Evolutionary conservation across 352 stramenopile species (phyloP).

Genomic region (Phytopythium cucurbitacearum): DNA sequence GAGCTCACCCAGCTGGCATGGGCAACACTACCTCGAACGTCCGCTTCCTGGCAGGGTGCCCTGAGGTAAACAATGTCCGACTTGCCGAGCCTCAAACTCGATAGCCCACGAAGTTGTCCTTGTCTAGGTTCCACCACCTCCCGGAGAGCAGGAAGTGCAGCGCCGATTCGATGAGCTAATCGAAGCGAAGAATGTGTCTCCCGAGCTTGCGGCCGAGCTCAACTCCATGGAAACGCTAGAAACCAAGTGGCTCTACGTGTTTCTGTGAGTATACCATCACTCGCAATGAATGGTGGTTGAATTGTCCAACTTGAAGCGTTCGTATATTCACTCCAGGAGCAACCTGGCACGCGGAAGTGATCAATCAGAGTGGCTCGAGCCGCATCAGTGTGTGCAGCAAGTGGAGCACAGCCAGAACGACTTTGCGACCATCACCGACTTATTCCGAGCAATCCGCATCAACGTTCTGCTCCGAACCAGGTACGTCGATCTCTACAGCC

Average conservation of each 20-base stretch:
- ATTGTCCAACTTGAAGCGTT: too few relatives aligned
- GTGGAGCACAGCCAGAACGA: slow-evolving; percentile 33
- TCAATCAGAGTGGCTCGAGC: slow-evolving; percentile 44
- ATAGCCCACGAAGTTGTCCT: not conserved
- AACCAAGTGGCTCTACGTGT: slow-evolving; percentile 73
- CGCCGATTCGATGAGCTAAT: slow-evolving; percentile 46
- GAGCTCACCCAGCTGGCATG: slow-evolving; percentile 22
- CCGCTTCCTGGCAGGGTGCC: slow-evolving; percentile 55
- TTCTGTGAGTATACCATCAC: slow-evolving; percentile 34
- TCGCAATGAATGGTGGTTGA: too few relatives aligned
- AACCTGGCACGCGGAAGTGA: slow-evolving; percentile 32
- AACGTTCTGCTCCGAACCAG: slow-evolving; percentile 47
- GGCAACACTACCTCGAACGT: slow-evolving; percentile 44
- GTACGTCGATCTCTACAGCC: slow-evolving; percentile 14
- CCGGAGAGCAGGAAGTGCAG: slow-evolving; percentile 29
- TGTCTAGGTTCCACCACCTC: slow-evolving; percentile 43
- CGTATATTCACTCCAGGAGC: slow-evolving; percentile 15
- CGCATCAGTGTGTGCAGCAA: slow-evolving; percentile 44
- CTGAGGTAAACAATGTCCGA: slow-evolving; percentile 25
- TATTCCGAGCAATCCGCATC: slow-evolving; percentile 60
- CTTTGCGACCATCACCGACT: slow-evolving; percentile 29
- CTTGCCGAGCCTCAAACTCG: not conserved
- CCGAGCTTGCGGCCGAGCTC: slow-evolving; percentile 34
- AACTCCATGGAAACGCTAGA: slow-evolving; percentile 34
- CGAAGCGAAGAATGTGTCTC: slow-evolving; percentile 15